These are phyloP conservation scores for Trichoderma brevicompactum DNA, from an alignment of 2,329 filamentous ascomycete species.

Conservation along the genomic window DNA sequence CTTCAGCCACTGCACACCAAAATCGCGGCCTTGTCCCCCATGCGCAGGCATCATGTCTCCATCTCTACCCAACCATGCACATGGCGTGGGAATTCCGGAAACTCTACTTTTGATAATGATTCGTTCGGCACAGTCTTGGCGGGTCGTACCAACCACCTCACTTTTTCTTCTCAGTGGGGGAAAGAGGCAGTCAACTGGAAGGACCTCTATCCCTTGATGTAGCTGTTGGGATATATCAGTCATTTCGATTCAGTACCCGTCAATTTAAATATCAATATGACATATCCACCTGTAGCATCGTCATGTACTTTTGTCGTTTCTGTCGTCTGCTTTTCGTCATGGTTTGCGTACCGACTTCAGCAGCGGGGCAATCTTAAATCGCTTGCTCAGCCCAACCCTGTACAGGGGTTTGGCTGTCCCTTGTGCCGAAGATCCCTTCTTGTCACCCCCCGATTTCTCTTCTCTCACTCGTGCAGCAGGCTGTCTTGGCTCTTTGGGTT, in stretches of 20 bases:
- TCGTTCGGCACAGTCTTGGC: slow-evolving; percentile 6
- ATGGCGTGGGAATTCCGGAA: slow-evolving; percentile 4
- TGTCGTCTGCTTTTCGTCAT: slow-evolving; percentile 20
- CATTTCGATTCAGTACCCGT: neutral
- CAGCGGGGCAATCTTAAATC: slow-evolving; percentile 55
- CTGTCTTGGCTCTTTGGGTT: slow-evolving; percentile 7
- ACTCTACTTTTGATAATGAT: slow-evolving; percentile 6
- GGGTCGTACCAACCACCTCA: slow-evolving; percentile 11
- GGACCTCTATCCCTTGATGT: neutral
- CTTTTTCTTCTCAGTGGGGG: slow-evolving; percentile 2
- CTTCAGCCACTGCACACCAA: slow-evolving; percentile 4
- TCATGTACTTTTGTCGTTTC: neutral
- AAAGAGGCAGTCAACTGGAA: neutral
- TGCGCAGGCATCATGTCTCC: slow-evolving; percentile 3
- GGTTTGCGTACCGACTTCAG: slow-evolving; percentile 55
- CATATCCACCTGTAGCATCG: neutral
- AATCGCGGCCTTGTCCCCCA: slow-evolving; percentile 1
- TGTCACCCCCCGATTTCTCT: slow-evolving; percentile 25
- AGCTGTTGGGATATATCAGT: neutral
- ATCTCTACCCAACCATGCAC: slow-evolving; percentile 13
- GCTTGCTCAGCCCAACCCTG: slow-evolving; percentile 57
- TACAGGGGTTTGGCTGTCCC: slow-evolving; percentile 48
- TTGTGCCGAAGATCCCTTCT: slow-evolving; percentile 28
- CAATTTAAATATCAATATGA: neutral
- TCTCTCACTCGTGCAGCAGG: slow-evolving; percentile 21